phyloP scores from a whole-genome alignment of 2,329 filamentous ascomycete species.

The Fulvia fulva region DNA sequence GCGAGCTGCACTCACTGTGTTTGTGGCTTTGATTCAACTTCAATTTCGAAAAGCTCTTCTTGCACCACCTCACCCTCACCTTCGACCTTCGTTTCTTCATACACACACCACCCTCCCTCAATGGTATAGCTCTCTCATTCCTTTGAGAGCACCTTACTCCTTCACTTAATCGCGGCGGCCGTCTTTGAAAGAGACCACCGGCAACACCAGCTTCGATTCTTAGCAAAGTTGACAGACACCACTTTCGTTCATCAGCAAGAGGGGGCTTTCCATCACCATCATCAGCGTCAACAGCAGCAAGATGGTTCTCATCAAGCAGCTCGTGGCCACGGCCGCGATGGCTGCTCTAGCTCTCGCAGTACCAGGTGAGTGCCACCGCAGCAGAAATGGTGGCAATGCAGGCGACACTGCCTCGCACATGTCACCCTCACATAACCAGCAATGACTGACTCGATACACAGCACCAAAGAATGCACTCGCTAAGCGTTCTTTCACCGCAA shows the following conservation, averaged over 20 bases:
- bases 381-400: no score
- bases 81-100: background rate
- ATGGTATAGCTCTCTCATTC: background rate
- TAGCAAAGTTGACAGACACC: background rate
- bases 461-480: conserved; percentile 30
- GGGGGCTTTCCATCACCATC: background rate
- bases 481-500: conserved; percentile 60
- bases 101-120: background rate
- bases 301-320: conserved; percentile 17
- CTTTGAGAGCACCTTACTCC: background rate
- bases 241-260: background rate
- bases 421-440: conserved; percentile 6
- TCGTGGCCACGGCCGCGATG: conserved; percentile 48
- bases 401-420: no score
- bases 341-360: conserved; percentile 46
- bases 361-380: conserved; percentile 15
- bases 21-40: background rate
- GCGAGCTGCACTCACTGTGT: background rate
- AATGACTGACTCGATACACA: conserved; percentile 3
- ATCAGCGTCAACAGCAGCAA: no score
- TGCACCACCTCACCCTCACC: background rate
- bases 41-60: background rate
- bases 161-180: background rate
- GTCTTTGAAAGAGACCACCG: background rate
- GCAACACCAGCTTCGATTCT: background rate